These are phyloP conservation scores for Phalaenopsis equestris DNA, from an alignment of 106 monocot species.

Conservation along the genomic window DNA sequence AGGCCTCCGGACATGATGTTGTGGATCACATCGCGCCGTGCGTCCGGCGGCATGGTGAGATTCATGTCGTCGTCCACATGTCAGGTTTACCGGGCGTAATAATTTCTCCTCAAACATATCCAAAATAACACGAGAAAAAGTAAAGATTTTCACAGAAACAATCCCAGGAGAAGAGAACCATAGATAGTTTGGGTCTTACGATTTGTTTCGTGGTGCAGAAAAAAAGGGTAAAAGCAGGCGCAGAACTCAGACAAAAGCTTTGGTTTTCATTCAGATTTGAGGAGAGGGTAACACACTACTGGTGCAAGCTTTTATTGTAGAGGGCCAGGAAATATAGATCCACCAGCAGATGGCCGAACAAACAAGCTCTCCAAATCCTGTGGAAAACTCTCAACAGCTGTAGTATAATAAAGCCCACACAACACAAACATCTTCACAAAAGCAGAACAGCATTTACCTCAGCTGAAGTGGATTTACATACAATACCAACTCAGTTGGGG, in stretches of 20 bases:
- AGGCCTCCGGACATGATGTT: no score
- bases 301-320: not conserved
- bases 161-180: no score
- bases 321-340: not conserved
- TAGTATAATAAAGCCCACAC: not conserved
- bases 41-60: no score
- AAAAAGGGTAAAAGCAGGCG: not conserved
- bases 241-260: not conserved
- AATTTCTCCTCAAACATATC: no score
- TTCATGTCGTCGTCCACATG: no score
- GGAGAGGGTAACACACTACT: not conserved
- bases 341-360: not conserved
- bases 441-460: no score
- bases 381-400: constrained; percentile 3
- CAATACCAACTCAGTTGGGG: not conserved
- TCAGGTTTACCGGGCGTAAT: no score
- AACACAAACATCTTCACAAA: not conserved
- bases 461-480: not conserved
- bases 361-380: constrained; percentile 2
- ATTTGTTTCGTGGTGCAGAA: not conserved
- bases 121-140: no score
- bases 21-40: no score
- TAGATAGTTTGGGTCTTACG: not conserved
- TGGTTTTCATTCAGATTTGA: not conserved
- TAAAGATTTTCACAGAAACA: no score